Conservation (phyloP, 495 filamentous ascomycete genomes). For the Neurospora sublineolata region DNA sequence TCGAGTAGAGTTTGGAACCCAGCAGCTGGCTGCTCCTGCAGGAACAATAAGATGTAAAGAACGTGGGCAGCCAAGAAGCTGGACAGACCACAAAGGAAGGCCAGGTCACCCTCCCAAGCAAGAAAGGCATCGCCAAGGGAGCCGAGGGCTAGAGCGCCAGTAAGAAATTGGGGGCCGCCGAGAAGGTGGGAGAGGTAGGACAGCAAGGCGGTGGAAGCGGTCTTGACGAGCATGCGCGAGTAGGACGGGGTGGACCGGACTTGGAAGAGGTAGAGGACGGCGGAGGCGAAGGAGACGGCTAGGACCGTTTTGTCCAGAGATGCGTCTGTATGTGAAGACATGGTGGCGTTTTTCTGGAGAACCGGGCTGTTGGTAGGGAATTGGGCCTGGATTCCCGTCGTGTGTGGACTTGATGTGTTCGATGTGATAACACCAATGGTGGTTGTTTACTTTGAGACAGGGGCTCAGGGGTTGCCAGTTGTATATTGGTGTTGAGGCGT, state of each 20-base stretch:
- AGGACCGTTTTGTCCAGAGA: slow-evolving; percentile 6
- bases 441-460: not conserved
- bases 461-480: not conserved
- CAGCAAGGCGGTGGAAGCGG: slow-evolving; percentile 16
- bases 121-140: slow-evolving; percentile 18
- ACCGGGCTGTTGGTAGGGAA: not conserved
- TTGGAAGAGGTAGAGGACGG: slow-evolving; percentile 10
- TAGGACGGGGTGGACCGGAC: slow-evolving; percentile 6
- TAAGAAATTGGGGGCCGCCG: slow-evolving; percentile 2
- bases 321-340: not conserved
- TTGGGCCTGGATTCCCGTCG: not conserved
- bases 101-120: slow-evolving; percentile 13
- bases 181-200: slow-evolving; percentile 2
- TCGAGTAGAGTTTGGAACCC: not conserved
- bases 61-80: slow-evolving; percentile 17
- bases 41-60: slow-evolving; percentile 15
- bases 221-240: slow-evolving; percentile 14
- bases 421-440: not conserved
- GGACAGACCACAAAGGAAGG: slow-evolving; percentile 15
- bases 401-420: not conserved
- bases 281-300: slow-evolving; percentile 7
- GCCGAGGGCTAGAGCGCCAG: slow-evolving; percentile 11
- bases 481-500: not conserved
- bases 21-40: not conserved
- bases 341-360: not conserved